Base-by-base conservation (phyloP, 2,329 filamentous ascomycete species). In the Bisporella sp. region DNA sequence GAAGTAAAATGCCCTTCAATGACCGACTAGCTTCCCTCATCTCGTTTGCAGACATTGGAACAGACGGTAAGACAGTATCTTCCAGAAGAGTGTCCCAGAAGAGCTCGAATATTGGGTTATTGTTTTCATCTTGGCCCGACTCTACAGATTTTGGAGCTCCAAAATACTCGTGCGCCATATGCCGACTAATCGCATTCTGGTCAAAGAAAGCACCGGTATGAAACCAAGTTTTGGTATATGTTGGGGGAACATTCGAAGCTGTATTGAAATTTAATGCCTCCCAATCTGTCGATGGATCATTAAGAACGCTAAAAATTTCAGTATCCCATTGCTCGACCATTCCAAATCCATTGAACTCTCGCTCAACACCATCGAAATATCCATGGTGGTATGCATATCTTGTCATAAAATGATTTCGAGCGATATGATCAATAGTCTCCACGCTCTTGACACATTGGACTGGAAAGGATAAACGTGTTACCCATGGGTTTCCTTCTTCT, bases 341-440 rank as follows among this genome's bases (percentile, higher is more conserved):
- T 3, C 49, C 49, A 39, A 51, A 51, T 5, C 49, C 49, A 5
- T 45, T 44, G 21, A 51, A 51, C 31, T 51, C 49, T 33, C 49
- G 5, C 31, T 51, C 49, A 13, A 9, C 6, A 31, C 44, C 44
- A 33, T 51, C 49, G 39, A 28, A 51, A 37, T 47, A 47, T 13
- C 49, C 49, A 39, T 51, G 44, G 29, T 51, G 49, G 33, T 51
- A 51, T 8, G 3, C 13, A 31, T 47, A 43, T 5, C 30, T 30
- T 12, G 12, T 42, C 13, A 21, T 13, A 21, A 47, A 47, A 29
- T 9, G 5, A 28, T 41, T 41, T 47, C 40, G 12, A 12, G 31
- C 31, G 29, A 51, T 37, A 9, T 6, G 6, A 33, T 51, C 49
- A 13, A 11, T 12, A 2, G 21, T 47, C 7, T 29, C 30, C 4